Base-by-base conservation (phyloP, 2,329 filamentous ascomycete genomes). In the Calonectria ilicicola region DNA sequence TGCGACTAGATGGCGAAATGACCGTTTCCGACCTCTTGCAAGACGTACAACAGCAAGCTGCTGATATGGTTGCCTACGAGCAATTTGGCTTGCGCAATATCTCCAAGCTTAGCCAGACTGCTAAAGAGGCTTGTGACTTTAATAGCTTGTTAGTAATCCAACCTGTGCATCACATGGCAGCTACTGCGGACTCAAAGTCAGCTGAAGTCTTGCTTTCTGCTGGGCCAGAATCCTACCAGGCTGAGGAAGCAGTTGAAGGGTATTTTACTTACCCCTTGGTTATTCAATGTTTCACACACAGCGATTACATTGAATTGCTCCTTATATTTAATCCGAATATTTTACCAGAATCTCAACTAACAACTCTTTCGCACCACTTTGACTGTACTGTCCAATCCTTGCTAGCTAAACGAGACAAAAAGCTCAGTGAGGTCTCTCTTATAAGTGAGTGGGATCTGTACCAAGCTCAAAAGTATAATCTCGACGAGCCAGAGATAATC, bases 11-110 rank as follows among this genome's bases (percentile, higher is more conserved):
- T 87, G 23, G 47, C 10, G 26, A 70, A 7, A 49, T 42, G 9
- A 77, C 79, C 0, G 78, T 86, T 5, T 74, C 75, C 0, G 80
- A 86, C 19, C 88, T 86, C 69, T 79, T 91, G 10, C 78, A 86
- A 15, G 76, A 77, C 1, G 38, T 78, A 0, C 78, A 80, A n/a
- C 23, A 62, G 5, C 47, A 70, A 10, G 67, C 71, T 5, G 49
- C 65, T 4, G 66, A 69, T 1, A 76, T 77, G 72, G 74, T 75
- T 2, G 14, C 69, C 0, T 74, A 67, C 21, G 75, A 77, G 27
- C 74, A 76, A 23, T 71, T 65, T 2, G 75, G 76, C 1, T 26
- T 78, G 2, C 70, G 72, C 1, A 68, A 73, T 5, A 81, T 81
- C 32, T 70, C 76, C 47, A 72, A 72, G 29, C 9, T 72, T 8